A percentile compares a stretch with the other conserved stretches of the same genome.
Evolutionary conservation across 768 basidiomycete genomes (phyloP).

Genomic region (Suillus hirtellus): DNA sequence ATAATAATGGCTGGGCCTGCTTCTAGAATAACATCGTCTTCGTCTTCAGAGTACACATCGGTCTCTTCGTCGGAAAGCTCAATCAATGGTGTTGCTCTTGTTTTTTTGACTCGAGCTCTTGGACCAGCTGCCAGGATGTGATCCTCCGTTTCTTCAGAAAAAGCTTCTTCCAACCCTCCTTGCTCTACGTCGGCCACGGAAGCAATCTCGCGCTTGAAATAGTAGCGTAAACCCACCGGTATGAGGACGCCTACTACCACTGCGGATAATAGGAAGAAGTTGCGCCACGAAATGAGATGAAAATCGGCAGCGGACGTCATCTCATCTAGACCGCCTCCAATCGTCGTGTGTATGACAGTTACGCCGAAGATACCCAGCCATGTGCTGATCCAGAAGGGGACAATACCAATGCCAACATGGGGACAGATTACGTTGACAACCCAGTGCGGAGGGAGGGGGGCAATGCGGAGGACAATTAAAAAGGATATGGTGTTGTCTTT

Average conservation of each 20-base stretch:
- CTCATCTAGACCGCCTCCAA: constrained; percentile 88
- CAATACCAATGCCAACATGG: constrained; percentile 83
- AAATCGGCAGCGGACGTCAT: constrained; percentile 96
- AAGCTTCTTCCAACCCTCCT: constrained; percentile 35
- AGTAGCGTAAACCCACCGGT: constrained; percentile 85
- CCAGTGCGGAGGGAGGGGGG: constrained; percentile 96
- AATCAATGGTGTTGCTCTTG: constrained; percentile 32
- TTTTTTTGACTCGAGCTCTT: constrained; percentile 41
- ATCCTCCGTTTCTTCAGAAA: constrained; percentile 41
- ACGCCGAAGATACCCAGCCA: constrained; percentile 91
- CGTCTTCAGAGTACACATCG: constrained; percentile 44
- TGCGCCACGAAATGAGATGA: constrained; percentile 88
- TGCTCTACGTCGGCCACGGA: constrained; percentile 38
- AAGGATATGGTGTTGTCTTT: constrained; percentile 88
- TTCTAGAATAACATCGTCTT: constrained; percentile 74
- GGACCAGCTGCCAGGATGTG: constrained; percentile 60
- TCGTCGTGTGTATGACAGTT: constrained; percentile 92
- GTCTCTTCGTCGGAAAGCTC: constrained; percentile 38
- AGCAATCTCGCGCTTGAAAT: constrained; percentile 67
- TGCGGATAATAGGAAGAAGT: constrained; percentile 82
- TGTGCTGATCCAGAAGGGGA: constrained; percentile 88
- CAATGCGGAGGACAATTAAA: constrained; percentile 91
- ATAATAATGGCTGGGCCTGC: constrained; percentile 64
- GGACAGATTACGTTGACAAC: constrained; percentile 92
- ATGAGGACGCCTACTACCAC: constrained; percentile 92